phyloP scores from a whole-genome alignment of 2,329 filamentous ascomycete genomes.

The Venturia aucupariae region DNA sequence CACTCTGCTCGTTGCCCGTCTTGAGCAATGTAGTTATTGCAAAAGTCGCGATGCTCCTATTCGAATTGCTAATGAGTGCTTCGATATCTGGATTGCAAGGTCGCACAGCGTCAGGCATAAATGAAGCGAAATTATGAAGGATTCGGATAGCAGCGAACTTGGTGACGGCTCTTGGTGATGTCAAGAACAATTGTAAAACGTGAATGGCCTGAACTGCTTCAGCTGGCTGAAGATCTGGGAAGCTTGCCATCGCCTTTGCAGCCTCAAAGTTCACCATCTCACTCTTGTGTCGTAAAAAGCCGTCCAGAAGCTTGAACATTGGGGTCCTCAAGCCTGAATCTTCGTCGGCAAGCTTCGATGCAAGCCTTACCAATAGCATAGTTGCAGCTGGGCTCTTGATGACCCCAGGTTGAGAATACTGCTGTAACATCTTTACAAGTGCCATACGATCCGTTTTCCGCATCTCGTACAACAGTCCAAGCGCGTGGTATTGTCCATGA shows the following conservation, averaged over 20 bases:
- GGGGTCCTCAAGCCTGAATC: conserved; percentile 81
- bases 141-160: conserved; percentile 97
- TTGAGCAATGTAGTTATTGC: conserved; percentile 97
- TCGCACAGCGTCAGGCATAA: conserved; percentile 88
- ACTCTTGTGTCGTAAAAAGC: conserved; percentile 73
- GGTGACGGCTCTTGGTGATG: conserved; percentile 86
- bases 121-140: conserved; percentile 89
- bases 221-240: conserved; percentile 84
- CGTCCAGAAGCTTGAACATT: conserved; percentile 94
- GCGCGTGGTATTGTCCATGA: conserved; percentile 98
- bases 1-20: conserved; percentile 94
- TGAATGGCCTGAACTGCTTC: conserved; percentile 91
- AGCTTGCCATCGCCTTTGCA: conserved; percentile 93
- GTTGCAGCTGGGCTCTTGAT: conserved; percentile 92
- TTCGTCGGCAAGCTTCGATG: conserved; percentile 89
- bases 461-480: conserved; percentile 96
- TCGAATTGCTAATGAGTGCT: conserved; percentile 89
- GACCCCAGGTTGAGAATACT: conserved; percentile 83
- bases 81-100: conserved; percentile 97
- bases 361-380: conserved; percentile 84
- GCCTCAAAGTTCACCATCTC: conserved; percentile 99
- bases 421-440: conserved; percentile 99
- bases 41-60: conserved; percentile 95
- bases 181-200: conserved; percentile 91
- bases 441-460: conserved; percentile 96